phyloP scores from a whole-genome alignment of 257 asterid genomes.

The Solanum lycopersicoides region DNA sequence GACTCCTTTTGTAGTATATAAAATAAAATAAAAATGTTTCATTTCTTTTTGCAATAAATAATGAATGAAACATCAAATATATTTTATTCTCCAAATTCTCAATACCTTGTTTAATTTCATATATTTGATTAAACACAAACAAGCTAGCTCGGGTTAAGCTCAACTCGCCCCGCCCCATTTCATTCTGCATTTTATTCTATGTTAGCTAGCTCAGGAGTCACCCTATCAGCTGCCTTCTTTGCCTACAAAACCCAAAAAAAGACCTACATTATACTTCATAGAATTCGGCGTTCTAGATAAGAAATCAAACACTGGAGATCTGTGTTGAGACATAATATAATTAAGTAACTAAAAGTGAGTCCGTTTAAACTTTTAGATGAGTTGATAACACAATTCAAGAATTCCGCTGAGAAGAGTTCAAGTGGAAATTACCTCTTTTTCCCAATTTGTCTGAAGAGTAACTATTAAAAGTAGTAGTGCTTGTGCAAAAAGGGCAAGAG shows the following conservation, averaged over 20 bases:
- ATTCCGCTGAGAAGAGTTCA: not conserved
- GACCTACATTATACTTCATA: not conserved
- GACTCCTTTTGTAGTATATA: too few relatives aligned
- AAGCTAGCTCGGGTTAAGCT: not conserved
- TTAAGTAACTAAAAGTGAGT: not conserved
- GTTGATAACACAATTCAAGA: not conserved
- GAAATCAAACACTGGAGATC: not conserved
- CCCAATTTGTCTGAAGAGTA: constrained; percentile 4
- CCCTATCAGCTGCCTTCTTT: constrained; percentile 38
- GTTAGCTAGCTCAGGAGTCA: not conserved
- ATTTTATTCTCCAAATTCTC: too few relatives aligned
- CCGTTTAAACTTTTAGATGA: not conserved
- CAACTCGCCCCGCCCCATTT: not conserved
- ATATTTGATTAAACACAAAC: too few relatives aligned
- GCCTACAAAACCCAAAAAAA: constrained; percentile 21
- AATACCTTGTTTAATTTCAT: too few relatives aligned
- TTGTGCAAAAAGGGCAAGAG: not conserved
- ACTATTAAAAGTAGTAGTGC: not conserved
- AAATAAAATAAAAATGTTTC: too few relatives aligned
- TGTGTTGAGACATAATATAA: not conserved
- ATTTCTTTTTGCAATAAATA: too few relatives aligned
- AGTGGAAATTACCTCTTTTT: constrained; percentile 3
- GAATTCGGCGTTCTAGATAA: not conserved
- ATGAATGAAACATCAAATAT: too few relatives aligned
- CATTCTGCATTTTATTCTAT: not conserved